These are phyloP conservation scores for Domatiomyces catenatus DNA, from an alignment of 2,329 filamentous ascomycete genomes.

Conservation along the genomic window DNA sequence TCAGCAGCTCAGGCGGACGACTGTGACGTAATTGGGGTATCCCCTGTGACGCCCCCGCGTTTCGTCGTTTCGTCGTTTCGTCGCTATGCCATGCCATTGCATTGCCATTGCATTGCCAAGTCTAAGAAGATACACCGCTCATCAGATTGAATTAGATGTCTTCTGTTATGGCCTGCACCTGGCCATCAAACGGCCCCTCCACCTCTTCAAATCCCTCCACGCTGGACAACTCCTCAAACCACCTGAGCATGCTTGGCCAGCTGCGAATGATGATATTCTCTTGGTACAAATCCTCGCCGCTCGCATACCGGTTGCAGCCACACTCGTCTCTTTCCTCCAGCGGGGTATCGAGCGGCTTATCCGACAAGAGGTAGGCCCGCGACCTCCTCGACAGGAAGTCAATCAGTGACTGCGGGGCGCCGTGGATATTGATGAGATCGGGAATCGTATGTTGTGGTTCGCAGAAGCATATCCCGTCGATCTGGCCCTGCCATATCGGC, in stretches of 20 bases:
- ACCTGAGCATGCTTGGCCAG: slow-evolving; percentile 36
- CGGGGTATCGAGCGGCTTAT: slow-evolving; percentile 36
- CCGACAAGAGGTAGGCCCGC: slow-evolving; percentile 45
- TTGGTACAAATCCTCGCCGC: slow-evolving; percentile 42
- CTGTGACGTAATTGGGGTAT: no score
- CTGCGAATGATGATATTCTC: slow-evolving; percentile 49
- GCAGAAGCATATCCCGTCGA: slow-evolving; percentile 27
- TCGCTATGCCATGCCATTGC: no score
- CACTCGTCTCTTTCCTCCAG: slow-evolving; percentile 40
- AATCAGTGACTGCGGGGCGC: slow-evolving; percentile 14
- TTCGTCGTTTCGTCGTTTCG: no score
- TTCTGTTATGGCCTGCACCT: neutral
- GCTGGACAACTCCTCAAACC: slow-evolving; percentile 14
- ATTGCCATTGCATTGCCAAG: no score
- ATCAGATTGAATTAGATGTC: neutral
- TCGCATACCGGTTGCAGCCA: slow-evolving; percentile 55
- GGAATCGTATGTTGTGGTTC: slow-evolving; percentile 24
- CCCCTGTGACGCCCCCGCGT: no score
- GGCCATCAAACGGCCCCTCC: neutral
- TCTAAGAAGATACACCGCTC: no score
- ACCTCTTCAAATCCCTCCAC: slow-evolving; percentile 1
- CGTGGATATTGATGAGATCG: slow-evolving; percentile 17
- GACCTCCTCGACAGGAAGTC: slow-evolving; percentile 36
- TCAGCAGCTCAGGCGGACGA: no score
- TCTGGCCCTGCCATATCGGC: slow-evolving; percentile 24